These are phyloP conservation scores for Pleurotus giganteus DNA, from an alignment of 768 basidiomycete genomes.

Conservation along the genomic window DNA sequence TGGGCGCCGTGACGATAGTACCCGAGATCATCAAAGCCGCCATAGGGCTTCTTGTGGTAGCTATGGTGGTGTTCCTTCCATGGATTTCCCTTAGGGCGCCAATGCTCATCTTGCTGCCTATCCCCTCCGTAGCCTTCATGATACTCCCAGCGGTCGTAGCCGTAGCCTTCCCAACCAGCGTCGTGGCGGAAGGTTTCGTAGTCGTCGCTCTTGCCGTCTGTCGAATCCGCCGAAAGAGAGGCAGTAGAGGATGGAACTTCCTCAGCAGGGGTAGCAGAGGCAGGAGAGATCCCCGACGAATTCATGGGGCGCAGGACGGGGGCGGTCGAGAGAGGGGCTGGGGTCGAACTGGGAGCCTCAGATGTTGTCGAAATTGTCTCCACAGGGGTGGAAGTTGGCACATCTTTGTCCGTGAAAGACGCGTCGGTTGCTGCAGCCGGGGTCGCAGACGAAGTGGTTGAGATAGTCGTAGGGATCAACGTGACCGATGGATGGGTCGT, in stretches of 20 bases:
- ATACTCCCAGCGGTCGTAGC: slow-evolving; percentile 9
- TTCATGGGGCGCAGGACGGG: too few relatives aligned
- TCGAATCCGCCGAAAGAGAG: background rate
- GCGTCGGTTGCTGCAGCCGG: background rate
- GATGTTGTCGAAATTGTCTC: too few relatives aligned
- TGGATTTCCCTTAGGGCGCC: background rate
- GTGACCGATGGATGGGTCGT: too few relatives aligned
- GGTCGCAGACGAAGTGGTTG: background rate
- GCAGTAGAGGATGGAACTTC: background rate
- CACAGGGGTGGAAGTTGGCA: too few relatives aligned
- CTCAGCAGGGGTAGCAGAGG: background rate
- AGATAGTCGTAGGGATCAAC: background rate
- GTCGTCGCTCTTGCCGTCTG: background rate
- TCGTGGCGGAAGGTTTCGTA: slow-evolving; percentile 8
- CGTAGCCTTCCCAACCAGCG: slow-evolving; percentile 4
- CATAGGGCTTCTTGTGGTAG: background rate
- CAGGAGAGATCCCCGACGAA: background rate
- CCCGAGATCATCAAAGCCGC: background rate
- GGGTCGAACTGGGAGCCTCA: too few relatives aligned
- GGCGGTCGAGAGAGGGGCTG: background rate
- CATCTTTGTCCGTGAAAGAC: background rate
- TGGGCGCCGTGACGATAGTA: background rate
- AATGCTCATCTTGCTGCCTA: background rate
- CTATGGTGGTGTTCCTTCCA: background rate
- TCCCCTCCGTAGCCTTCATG: slow-evolving; percentile 7